phyloP scores from a whole-genome alignment of 805 yeast species.

The Yarrowia sp. region DNA sequence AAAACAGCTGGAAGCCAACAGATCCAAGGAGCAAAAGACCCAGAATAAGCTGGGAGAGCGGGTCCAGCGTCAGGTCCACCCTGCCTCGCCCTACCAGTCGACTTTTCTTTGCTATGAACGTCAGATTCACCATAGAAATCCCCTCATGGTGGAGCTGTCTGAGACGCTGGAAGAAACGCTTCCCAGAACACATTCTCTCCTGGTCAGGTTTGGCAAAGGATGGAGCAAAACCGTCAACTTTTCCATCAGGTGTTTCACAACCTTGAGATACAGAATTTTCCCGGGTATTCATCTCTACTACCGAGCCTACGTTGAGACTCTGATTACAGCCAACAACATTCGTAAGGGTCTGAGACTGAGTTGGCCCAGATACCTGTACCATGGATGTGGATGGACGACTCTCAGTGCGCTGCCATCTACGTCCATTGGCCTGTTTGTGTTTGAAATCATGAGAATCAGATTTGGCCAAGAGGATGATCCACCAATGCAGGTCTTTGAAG shows the following conservation, averaged over 20 bases:
- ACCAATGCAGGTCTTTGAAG: conserved; percentile 12
- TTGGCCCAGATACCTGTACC: conserved; percentile 68
- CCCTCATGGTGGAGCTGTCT: not conserved
- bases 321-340: conserved; percentile 50
- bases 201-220: not conserved
- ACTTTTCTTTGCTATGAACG: conserved; percentile 9
- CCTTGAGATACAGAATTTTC: conserved; percentile 3
- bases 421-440: conserved; percentile 75
- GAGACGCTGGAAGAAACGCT: conserved; percentile 6
- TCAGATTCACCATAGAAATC: not conserved
- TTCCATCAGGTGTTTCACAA: conserved; percentile 13
- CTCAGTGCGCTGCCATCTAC: conserved; percentile 82
- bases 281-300: conserved; percentile 45
- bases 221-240: conserved; percentile 10
- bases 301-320: conserved; percentile 74
- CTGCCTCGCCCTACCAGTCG: not conserved
- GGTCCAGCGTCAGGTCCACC: not conserved
- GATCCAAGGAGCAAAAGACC: conserved; percentile 29
- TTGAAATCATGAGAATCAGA: conserved; percentile 66
- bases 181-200: not conserved
- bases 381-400: conserved; percentile 72
- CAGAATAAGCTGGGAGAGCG: conserved; percentile 30
- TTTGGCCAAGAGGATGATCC: conserved; percentile 27
- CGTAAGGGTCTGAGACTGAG: conserved; percentile 52
- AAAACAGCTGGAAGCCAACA: conserved; percentile 47